These are phyloP conservation scores for Phialemoniopsis sp. DNA, from an alignment of 2,329 filamentous ascomycete species.

Conservation along the genomic window DNA sequence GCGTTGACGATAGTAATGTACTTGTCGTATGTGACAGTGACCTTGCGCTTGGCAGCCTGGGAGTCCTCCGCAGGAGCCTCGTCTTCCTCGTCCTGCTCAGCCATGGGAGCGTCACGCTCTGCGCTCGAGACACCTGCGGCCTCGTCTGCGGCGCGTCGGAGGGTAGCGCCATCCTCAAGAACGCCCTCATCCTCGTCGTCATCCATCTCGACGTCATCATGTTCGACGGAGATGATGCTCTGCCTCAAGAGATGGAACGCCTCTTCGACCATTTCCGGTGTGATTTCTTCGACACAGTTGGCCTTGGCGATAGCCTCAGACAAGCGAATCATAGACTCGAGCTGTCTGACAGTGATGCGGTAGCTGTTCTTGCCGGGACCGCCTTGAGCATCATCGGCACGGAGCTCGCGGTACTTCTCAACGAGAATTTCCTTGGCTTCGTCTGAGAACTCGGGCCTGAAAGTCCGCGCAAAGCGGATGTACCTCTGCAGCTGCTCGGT, in stretches of 20 bases:
- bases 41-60: slow-evolving; percentile 48
- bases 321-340: slow-evolving; percentile 92
- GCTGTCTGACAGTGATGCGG: slow-evolving; percentile 92
- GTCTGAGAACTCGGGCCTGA: slow-evolving; percentile 86
- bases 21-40: slow-evolving; percentile 92
- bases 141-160: slow-evolving; percentile 42
- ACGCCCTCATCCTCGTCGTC: slow-evolving; percentile 66
- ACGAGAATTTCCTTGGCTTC: slow-evolving; percentile 85
- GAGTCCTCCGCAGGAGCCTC: slow-evolving; percentile 3
- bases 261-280: slow-evolving; percentile 80
- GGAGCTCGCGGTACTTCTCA: slow-evolving; percentile 90
- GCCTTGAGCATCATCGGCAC: slow-evolving; percentile 89
- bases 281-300: slow-evolving; percentile 91
- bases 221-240: slow-evolving; percentile 96
- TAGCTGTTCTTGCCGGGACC: slow-evolving; percentile 94
- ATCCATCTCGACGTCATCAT: slow-evolving; percentile 94
- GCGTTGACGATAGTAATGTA: slow-evolving; percentile 88
- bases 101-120: slow-evolving; percentile 40
- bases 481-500: slow-evolving; percentile 96
- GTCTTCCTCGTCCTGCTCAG: slow-evolving; percentile 31
- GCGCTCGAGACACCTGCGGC: slow-evolving; percentile 43
- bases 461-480: slow-evolving; percentile 92
- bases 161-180: slow-evolving; percentile 37
- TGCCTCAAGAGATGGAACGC: slow-evolving; percentile 88
- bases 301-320: slow-evolving; percentile 98